phyloP scores from a whole-genome alignment of 805 yeast species.

The Wickerhamiella australiensis region DNA sequence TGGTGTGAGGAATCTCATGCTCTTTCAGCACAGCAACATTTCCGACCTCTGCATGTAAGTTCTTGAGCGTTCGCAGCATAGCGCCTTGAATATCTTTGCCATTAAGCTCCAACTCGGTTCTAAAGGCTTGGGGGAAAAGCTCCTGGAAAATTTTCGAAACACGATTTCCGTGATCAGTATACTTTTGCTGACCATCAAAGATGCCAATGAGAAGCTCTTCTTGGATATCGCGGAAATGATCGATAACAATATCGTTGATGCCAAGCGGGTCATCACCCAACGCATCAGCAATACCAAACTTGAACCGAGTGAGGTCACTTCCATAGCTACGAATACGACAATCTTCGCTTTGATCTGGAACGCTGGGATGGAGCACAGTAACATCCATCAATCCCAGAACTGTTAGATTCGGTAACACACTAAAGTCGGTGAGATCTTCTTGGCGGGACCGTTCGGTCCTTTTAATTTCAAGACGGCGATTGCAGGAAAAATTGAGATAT shows the following conservation, averaged over 20 bases:
- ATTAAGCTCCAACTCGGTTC: constrained; percentile 46
- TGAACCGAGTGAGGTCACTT: constrained; percentile 58
- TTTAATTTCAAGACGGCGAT: constrained; percentile 74
- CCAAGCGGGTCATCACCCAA: constrained; percentile 58
- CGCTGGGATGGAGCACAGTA: constrained; percentile 73
- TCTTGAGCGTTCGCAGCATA: constrained; percentile 65
- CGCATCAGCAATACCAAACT: constrained; percentile 86
- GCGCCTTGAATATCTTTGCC: constrained; percentile 57
- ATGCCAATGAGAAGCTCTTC: constrained; percentile 71
- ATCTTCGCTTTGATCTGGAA: constrained; percentile 77
- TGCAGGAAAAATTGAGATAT: constrained; percentile 84
- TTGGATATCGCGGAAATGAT: constrained; percentile 73
- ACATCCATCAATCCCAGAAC: constrained; percentile 89
- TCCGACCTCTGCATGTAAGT: constrained; percentile 72
- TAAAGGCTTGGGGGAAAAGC: constrained; percentile 52
- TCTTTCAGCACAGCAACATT: constrained; percentile 27
- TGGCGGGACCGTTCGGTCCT: constrained; percentile 17
- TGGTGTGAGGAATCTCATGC: constrained; percentile 22
- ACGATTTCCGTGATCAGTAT: constrained; percentile 33
- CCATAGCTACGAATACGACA: constrained; percentile 85
- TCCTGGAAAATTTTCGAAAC: constrained; percentile 63
- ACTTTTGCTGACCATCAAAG: constrained; percentile 60
- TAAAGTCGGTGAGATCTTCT: constrained; percentile 45
- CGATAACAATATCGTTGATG: constrained; percentile 74
- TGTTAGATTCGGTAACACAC: constrained; percentile 55